Percentiles rank a stretch among this genome's conserved stretches.
phyloP scores from a whole-genome alignment of 305 asterid genomes.

The Andrographis paniculata region DNA sequence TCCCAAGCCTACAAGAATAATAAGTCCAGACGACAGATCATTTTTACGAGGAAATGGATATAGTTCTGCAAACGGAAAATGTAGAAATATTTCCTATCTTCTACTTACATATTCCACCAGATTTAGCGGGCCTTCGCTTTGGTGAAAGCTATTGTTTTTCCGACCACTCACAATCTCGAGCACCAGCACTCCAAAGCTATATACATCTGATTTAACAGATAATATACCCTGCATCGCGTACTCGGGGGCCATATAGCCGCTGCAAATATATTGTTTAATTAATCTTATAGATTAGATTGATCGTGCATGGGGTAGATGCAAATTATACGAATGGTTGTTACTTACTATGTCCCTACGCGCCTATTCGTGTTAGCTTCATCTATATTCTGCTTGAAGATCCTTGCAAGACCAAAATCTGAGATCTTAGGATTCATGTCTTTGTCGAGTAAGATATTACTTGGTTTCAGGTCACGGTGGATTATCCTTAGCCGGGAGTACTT shows the following conservation, averaged over 20 bases:
- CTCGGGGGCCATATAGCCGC: slow-evolving; percentile 72
- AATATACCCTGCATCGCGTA: slow-evolving; percentile 58
- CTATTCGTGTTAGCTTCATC: slow-evolving; percentile 39
- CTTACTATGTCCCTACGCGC: slow-evolving; percentile 62
- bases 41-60: too few relatives aligned
- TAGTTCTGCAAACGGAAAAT: too few relatives aligned
- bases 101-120: slow-evolving; percentile 45
- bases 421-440: slow-evolving; percentile 31
- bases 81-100: neutral
- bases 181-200: slow-evolving; percentile 47
- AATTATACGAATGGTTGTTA: neutral
- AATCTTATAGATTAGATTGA: neutral
- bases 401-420: slow-evolving; percentile 33
- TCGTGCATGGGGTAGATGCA: neutral
- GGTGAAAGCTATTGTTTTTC: slow-evolving; percentile 34
- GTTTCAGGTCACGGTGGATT: slow-evolving; percentile 34
- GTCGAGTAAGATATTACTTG: slow-evolving; percentile 32
- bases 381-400: slow-evolving; percentile 36
- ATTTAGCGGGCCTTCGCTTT: slow-evolving; percentile 32
- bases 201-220: slow-evolving; percentile 53
- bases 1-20: slow-evolving; percentile 46
- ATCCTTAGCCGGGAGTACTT: slow-evolving; percentile 29
- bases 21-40: neutral
- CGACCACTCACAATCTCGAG: slow-evolving; percentile 49
- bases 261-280: slow-evolving; percentile 6